phyloP scores from a whole-genome alignment of 208 protist species.

The Acanthamoeba castellanii region DNA sequence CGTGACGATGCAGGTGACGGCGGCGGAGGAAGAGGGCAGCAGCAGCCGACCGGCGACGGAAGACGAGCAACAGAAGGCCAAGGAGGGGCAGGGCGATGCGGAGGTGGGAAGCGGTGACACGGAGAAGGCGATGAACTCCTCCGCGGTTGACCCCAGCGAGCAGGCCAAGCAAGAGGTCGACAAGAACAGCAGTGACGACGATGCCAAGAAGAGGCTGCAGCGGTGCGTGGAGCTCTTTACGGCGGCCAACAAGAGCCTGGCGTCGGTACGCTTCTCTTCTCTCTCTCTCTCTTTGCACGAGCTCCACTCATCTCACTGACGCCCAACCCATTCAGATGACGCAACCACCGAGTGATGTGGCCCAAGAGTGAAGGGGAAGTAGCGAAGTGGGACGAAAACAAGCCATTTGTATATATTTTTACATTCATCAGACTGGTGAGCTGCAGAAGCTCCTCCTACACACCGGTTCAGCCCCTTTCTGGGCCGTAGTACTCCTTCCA shows the following conservation, averaged over 20 bases:
- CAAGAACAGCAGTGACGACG: background rate
- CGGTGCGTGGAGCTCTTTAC: slow-evolving; percentile 32
- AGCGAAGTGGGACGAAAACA: too few relatives aligned
- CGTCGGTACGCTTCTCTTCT: background rate
- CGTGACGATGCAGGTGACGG: background rate
- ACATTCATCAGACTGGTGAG: too few relatives aligned
- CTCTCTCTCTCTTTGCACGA: background rate
- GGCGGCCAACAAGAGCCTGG: slow-evolving; percentile 9
- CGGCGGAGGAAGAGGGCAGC: background rate
- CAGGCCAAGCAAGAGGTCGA: background rate
- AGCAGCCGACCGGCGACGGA: background rate
- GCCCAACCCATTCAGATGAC: background rate
- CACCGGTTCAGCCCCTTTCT: too few relatives aligned
- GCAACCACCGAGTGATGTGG: background rate
- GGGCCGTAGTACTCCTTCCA: too few relatives aligned
- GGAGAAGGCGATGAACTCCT: background rate
- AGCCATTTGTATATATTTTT: too few relatives aligned
- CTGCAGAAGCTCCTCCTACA: too few relatives aligned
- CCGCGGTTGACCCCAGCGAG: background rate
- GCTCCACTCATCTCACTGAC: background rate
- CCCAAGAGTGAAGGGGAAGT: too few relatives aligned
- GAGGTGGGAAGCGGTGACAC: background rate
- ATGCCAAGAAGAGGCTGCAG: slow-evolving; percentile 22
- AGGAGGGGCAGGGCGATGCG: slow-evolving; percentile 33
- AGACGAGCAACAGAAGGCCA: slow-evolving; percentile 10